phyloP scores from a whole-genome alignment of 225 moss, liverwort and hornwort species.

The Antitrichia curtipendula region DNA sequence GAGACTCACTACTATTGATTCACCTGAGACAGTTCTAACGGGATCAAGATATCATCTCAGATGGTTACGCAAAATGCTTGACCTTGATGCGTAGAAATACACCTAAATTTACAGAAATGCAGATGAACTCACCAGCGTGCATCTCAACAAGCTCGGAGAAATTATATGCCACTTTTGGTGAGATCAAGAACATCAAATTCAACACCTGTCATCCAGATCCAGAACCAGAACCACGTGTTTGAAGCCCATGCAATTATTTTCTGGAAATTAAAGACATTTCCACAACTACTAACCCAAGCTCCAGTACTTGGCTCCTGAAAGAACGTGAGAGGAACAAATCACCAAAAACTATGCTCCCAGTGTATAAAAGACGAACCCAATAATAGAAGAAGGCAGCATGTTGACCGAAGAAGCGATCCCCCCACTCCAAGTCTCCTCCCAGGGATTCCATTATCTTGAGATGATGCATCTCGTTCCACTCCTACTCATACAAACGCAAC shows the following conservation, averaged over 20 bases:
- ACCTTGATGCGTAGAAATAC: neutral
- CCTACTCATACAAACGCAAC: constrained; percentile 26
- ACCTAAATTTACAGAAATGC: neutral
- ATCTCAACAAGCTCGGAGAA: constrained; percentile 97
- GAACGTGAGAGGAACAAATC: neutral
- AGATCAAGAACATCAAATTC: constrained; percentile 73
- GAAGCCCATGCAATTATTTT: neutral
- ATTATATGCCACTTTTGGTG: constrained; percentile 91
- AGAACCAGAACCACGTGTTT: neutral
- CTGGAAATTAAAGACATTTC: neutral
- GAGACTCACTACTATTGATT: neutral
- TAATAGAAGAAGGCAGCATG: constrained; percentile 98
- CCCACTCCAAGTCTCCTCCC: constrained; percentile 97
- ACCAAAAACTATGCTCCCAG: neutral
- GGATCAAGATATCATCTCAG: neutral
- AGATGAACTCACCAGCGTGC: constrained; percentile 67
- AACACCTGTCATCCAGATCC: constrained; percentile 37
- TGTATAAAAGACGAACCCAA: constrained; percentile 42
- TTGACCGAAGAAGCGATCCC: constrained; percentile 90
- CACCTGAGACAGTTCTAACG: neutral
- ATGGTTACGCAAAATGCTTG: neutral
- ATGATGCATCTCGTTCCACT: constrained; percentile 99
- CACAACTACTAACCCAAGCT: neutral
- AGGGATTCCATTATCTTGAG: constrained; percentile 96
- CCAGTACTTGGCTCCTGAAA: neutral